These are phyloP conservation scores for Aschersonia sp. DNA, from an alignment of 2,329 filamentous ascomycete genomes.

Conservation along the genomic window DNA sequence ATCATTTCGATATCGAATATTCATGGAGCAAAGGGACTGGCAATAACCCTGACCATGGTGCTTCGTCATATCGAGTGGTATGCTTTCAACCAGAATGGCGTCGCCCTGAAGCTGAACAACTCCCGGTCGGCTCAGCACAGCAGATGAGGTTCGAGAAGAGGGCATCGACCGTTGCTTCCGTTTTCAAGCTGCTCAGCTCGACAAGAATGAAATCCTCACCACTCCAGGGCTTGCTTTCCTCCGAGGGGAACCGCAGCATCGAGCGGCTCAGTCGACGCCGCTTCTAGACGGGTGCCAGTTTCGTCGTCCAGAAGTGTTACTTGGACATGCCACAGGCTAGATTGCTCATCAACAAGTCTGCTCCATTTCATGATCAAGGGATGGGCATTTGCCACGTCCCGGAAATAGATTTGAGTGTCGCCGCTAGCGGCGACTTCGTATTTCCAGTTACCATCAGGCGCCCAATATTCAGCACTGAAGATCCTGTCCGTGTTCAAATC, in stretches of 20 bases:
- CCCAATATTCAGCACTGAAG: constrained; percentile 54
- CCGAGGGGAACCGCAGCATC: constrained; percentile 9
- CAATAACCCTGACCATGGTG: too few species aligned
- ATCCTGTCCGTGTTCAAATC: constrained; percentile 49
- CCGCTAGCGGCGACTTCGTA: constrained; percentile 34
- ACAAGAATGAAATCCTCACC: constrained; percentile 13
- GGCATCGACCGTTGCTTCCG: neutral
- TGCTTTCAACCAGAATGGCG: too few species aligned
- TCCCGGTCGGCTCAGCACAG: too few species aligned
- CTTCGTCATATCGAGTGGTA: too few species aligned
- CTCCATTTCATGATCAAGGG: constrained; percentile 54
- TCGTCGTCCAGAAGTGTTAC: constrained; percentile 18
- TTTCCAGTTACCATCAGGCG: constrained; percentile 56
- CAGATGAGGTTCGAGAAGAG: neutral
- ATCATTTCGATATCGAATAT: too few species aligned
- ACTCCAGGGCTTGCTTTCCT: constrained; percentile 20
- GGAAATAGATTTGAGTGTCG: constrained; percentile 34
- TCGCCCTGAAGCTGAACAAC: too few species aligned
- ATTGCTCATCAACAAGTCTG: constrained; percentile 15
- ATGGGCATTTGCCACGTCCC: constrained; percentile 51
- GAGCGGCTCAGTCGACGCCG: constrained; percentile 13
- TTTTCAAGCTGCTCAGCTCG: neutral
- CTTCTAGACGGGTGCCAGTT: constrained; percentile 12
- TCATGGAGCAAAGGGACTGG: too few species aligned
- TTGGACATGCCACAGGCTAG: constrained; percentile 19